Evolutionary conservation across 2,329 filamentous ascomycete species (phyloP).

Genomic region (Arthrinium puccinioides): DNA sequence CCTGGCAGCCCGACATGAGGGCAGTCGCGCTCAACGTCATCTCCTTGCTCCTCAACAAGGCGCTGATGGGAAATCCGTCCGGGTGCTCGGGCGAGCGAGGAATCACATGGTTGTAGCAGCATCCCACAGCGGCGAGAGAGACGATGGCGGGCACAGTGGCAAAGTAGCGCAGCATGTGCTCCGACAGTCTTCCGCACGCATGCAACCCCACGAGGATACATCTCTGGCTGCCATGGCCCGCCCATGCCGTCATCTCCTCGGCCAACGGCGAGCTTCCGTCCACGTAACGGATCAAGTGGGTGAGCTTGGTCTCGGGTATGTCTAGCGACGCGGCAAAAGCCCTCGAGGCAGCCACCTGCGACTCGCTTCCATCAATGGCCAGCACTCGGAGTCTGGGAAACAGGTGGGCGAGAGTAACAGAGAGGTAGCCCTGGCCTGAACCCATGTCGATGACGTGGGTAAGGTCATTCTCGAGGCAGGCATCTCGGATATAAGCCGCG

Average conservation of each 20-base stretch:
- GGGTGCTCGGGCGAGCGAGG: constrained; percentile 27
- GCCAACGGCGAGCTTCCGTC: constrained; percentile 15
- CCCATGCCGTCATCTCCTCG: constrained; percentile 18
- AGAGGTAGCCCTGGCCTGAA: constrained; percentile 23
- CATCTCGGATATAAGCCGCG: constrained; percentile 14
- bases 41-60: constrained; percentile 12
- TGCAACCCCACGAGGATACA: constrained; percentile 26
- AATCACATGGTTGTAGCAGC: constrained; percentile 26
- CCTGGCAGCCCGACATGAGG: constrained; percentile 25
- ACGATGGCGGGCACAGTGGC: constrained; percentile 11
- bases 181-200: constrained; percentile 24
- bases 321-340: constrained; percentile 14
- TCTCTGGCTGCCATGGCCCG: constrained; percentile 9
- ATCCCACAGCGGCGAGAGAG: constrained; percentile 19
- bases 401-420: constrained; percentile 19
- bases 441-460: constrained; percentile 17
- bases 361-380: constrained; percentile 23
- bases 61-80: constrained; percentile 30
- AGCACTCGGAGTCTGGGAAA: constrained; percentile 18
- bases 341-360: constrained; percentile 20
- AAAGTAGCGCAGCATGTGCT: constrained; percentile 25
- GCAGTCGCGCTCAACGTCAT: constrained; percentile 22
- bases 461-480: constrained; percentile 16
- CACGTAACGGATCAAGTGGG: constrained; percentile 19
- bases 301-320: constrained; percentile 13